These are phyloP conservation scores for Aspergillus sclerotiicarbonarius DNA, from an alignment of 495 filamentous ascomycete genomes.

Conservation along the genomic window DNA sequence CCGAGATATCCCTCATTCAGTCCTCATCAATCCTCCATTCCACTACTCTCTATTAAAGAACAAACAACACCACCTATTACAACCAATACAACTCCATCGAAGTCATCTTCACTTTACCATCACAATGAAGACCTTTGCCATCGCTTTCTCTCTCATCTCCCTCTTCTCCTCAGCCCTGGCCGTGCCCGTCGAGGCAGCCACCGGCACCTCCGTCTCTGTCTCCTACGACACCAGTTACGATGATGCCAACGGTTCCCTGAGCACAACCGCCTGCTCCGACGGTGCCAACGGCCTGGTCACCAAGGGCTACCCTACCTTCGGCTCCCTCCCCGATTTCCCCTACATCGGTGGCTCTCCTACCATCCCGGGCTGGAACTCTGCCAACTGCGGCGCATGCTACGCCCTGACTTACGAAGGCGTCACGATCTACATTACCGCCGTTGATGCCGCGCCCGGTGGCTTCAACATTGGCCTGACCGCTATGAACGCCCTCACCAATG, in stretches of 20 bases:
- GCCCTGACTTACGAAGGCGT: constrained; percentile 53
- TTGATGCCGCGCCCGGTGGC: constrained; percentile 60
- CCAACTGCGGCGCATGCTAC: constrained; percentile 71
- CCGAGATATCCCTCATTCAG: not conserved
- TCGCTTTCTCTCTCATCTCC: constrained; percentile 12
- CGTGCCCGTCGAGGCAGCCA: constrained; percentile 7
- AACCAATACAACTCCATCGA: not conserved
- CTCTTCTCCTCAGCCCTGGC: constrained; percentile 11
- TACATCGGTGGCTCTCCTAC: constrained; percentile 62
- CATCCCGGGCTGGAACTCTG: constrained; percentile 57
- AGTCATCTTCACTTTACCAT: not conserved
- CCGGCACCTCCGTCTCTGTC: constrained; percentile 26
- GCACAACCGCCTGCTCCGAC: constrained; percentile 57
- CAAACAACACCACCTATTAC: not conserved
- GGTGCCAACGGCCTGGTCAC: constrained; percentile 59
- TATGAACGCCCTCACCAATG: constrained; percentile 65
- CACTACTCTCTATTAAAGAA: not conserved
- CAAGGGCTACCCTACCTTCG: constrained; percentile 61
- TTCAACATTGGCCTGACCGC: constrained; percentile 65
- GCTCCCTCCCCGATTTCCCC: constrained; percentile 52
- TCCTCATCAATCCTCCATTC: not conserved
- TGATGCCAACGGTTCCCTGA: constrained; percentile 47
- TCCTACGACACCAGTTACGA: constrained; percentile 41
- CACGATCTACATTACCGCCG: constrained; percentile 62
- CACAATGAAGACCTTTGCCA: constrained; percentile 18